Evolutionary conservation across 306 rosid genomes (phyloP), one percentile per base, ranked within the genome.

Genomic region (Geum urbanum): DNA sequence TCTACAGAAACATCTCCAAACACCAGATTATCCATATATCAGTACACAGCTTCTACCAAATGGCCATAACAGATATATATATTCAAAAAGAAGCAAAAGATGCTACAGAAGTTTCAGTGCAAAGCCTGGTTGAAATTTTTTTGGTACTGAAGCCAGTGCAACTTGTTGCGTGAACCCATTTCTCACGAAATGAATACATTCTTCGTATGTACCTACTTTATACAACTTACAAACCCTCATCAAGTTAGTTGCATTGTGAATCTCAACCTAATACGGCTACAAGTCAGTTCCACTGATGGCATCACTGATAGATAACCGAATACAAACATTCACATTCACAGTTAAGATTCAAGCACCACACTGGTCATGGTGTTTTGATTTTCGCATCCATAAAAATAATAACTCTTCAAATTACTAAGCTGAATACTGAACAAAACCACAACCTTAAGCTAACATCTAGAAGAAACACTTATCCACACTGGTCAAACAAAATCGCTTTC

Each of bases 291-390:
- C 75, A 43, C 57, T 39, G 18, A 44, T 15, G 15, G 27, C 24
- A 56, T 66, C 71, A 18, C 63, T 15, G 57, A 15, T 72, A 27
- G 59, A 55, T 64, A 54, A 54, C 9, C 69, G 56, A 71, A 64
- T 63, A 46, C 63, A 75, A 67, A 63, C 45, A 15, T 43, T 27
- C n/a, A 22, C 19, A 18, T 35, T 66, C 60, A 62, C 55, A 55
- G 58, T 72, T 73, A 71, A 24, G 22, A 14, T 50, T 45, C 46
- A 37, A 40, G 62, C 59, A 74, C 67, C 68, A 72, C 51, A 72
- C 65, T 63, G 51, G 51, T 20, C 20, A 18, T 69, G 40, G 70
- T 20, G 51, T 66, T 57, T 20, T 35, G 63, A 18, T 72, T 45
- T 44, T 66, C 52, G 68, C 19, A 63, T 49, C 54, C 61, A 56